Conservation (phyloP, 805 yeast genomes). For the Metschnikowia lunata region DNA sequence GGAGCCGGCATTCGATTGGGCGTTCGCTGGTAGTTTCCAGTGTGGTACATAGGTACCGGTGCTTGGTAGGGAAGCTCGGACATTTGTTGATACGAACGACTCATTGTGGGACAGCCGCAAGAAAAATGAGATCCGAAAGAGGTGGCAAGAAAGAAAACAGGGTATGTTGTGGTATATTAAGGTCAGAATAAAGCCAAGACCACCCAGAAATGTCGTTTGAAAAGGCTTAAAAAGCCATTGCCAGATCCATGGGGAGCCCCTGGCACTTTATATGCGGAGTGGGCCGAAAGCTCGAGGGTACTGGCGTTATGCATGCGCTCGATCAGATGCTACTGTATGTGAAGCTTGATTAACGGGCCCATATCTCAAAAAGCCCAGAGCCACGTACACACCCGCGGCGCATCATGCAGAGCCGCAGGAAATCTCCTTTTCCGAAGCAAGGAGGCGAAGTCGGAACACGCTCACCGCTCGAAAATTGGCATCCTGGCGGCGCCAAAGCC, state of each 20-base stretch:
- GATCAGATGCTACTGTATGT: neutral
- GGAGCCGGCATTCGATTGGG: conserved; percentile 2
- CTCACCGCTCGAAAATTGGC: too few species aligned
- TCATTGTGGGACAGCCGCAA: neutral
- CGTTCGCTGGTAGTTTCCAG: neutral
- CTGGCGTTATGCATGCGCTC: conserved; percentile 5
- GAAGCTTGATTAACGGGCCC: conserved; percentile 3
- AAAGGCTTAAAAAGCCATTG: neutral
- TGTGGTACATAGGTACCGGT: conserved; percentile 1
- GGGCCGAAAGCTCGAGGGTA: neutral
- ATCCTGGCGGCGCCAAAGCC: too few species aligned
- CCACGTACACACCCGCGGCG: neutral
- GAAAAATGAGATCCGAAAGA: neutral
- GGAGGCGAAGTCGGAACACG: too few species aligned
- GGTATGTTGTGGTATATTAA: neutral
- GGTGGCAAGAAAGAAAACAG: neutral
- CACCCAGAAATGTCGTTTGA: too few species aligned
- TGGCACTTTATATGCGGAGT: conserved; percentile 3
- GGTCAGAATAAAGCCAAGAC: too few species aligned
- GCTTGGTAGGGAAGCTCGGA: conserved; percentile 3
- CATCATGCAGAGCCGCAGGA: too few species aligned
- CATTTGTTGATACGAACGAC: conserved; percentile 1
- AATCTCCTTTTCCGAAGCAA: too few species aligned
- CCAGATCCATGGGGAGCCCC: neutral
- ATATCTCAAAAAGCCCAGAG: neutral